These are phyloP conservation scores for Pyronema omphalodes DNA, from an alignment of 495 filamentous ascomycete species.

Conservation along the genomic window DNA sequence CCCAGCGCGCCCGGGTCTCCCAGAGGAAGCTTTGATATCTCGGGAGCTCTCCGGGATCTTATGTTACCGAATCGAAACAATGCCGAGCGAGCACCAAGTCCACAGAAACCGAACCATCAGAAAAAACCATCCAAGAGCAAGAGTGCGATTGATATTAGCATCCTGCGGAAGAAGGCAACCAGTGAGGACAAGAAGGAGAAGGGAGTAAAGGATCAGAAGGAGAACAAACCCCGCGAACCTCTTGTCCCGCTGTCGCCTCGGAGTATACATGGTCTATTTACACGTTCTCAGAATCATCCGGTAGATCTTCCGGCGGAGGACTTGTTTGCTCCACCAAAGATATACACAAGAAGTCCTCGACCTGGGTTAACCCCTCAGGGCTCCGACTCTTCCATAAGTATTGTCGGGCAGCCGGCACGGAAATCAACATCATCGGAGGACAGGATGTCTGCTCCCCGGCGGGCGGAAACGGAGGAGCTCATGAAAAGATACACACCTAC, in stretches of 20 bases:
- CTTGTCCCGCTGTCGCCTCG: not conserved
- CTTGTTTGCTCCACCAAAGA: not conserved
- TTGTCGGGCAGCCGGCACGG: slow-evolving; percentile 10
- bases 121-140: slow-evolving; percentile 21
- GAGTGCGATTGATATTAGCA: slow-evolving; percentile 20
- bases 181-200: slow-evolving; percentile 16
- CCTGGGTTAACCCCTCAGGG: slow-evolving; percentile 11
- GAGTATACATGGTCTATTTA: not conserved
- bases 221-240: slow-evolving; percentile 11
- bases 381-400: slow-evolving; percentile 11
- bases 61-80: slow-evolving; percentile 1
- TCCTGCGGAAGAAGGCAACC: slow-evolving; percentile 11
- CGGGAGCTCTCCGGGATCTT: not conserved
- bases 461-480: slow-evolving; percentile 12
- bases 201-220: slow-evolving; percentile 16
- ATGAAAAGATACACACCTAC: slow-evolving; percentile 20
- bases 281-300: not conserved
- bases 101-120: slow-evolving; percentile 8
- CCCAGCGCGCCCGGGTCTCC: slow-evolving; percentile 11
- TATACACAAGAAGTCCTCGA: slow-evolving; percentile 6
- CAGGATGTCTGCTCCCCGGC: slow-evolving; percentile 4
- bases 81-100: not conserved
- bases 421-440: slow-evolving; percentile 7
- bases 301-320: not conserved
- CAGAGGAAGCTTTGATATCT: slow-evolving; percentile 17